A percentile compares a stretch with the other conserved stretches of the same genome.
phyloP scores from a whole-genome alignment of 352 stramenopile species.

The Globisporangium cylindrosporum region DNA sequence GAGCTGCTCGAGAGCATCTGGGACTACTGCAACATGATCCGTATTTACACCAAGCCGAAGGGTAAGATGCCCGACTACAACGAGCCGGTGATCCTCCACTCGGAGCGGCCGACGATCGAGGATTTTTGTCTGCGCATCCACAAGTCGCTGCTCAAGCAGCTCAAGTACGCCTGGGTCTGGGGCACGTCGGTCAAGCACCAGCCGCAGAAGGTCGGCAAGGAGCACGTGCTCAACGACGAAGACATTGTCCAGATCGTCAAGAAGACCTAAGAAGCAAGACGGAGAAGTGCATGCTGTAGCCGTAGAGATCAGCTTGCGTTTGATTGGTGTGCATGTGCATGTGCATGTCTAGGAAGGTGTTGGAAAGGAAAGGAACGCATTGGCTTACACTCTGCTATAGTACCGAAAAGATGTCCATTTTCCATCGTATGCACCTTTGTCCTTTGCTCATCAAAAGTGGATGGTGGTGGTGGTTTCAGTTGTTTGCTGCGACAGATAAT shows the following conservation, averaged over 20 bases:
- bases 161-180: slow-evolving; percentile 98
- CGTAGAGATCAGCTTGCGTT: background rate
- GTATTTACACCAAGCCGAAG: slow-evolving; percentile 98
- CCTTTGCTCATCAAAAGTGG: no score
- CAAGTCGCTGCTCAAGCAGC: slow-evolving; percentile 85
- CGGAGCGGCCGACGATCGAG: slow-evolving; percentile 94
- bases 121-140: slow-evolving; percentile 95
- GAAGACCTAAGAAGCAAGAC: slow-evolving; percentile 67
- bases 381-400: background rate
- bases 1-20: slow-evolving; percentile 96
- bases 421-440: background rate
- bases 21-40: slow-evolving; percentile 98
- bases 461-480: background rate
- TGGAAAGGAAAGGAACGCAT: background rate
- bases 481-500: background rate
- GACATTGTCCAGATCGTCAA: slow-evolving; percentile 99
- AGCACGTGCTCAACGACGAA: slow-evolving; percentile 97
- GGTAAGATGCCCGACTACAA: slow-evolving; percentile 95
- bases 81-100: slow-evolving; percentile 97
- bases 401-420: background rate
- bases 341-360: background rate
- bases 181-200: slow-evolving; percentile 97
- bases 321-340: background rate
- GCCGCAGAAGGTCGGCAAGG: slow-evolving; percentile 98
- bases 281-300: background rate